Conservation (phyloP, 257 asterid species). For the Avicennia marina region DNA sequence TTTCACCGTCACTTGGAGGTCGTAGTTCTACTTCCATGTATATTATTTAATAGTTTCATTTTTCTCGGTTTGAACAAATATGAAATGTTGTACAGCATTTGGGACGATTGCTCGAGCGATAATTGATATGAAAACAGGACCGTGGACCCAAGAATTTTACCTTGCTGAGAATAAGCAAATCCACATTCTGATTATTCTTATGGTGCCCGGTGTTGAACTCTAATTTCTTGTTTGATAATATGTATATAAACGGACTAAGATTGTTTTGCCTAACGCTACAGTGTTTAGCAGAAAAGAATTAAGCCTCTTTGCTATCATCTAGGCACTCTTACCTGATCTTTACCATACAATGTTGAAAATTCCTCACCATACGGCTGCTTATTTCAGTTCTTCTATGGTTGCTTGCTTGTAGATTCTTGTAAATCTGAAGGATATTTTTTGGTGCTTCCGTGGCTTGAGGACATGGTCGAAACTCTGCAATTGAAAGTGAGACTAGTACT, state of each 20-base stretch:
- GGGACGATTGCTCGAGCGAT: neutral
- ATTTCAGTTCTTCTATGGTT: conserved; percentile 4
- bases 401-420: conserved; percentile 3
- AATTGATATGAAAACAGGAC: neutral
- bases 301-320: conserved; percentile 23
- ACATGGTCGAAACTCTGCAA: neutral
- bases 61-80: too few species aligned
- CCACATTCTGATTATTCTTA: conserved; percentile 4
- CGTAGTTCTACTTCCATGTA: too few species aligned
- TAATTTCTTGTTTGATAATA: neutral
- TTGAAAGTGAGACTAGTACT: neutral
- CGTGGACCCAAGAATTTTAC: neutral
- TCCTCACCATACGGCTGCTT: conserved; percentile 17
- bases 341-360: conserved; percentile 21
- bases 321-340: conserved; percentile 14
- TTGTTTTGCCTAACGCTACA: conserved; percentile 31
- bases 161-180: conserved; percentile 8
- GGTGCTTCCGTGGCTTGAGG: neutral
- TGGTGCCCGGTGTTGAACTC: conserved; percentile 16
- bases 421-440: neutral
- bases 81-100: too few species aligned
- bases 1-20: too few species aligned
- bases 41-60: too few species aligned
- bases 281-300: conserved; percentile 1
- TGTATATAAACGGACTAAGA: conserved; percentile 32